Conservation (phyloP, 179 eudicot genomes). For the Beta lomatogona region DNA sequence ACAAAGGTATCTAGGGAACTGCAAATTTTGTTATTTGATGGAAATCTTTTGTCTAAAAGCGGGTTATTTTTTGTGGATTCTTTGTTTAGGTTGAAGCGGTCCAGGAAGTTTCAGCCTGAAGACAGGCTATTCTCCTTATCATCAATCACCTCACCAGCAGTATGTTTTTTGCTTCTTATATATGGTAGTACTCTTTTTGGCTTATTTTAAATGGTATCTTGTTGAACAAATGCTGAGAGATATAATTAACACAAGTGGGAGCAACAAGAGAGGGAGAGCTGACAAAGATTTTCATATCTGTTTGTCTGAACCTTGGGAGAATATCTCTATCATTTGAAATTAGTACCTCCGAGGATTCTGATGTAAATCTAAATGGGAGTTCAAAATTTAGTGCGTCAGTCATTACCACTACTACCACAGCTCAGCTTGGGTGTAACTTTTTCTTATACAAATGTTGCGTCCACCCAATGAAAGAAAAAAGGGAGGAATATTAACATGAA, state of each 20-base stretch:
- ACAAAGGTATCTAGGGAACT: neutral
- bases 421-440: neutral
- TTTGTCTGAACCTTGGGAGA: neutral
- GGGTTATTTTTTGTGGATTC: constrained; percentile 3
- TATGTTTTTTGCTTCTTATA: constrained; percentile 39
- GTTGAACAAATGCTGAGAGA: neutral
- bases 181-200: neutral
- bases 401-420: neutral
- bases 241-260: constrained; percentile 2
- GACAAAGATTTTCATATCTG: neutral
- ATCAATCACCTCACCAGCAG: constrained; percentile 93
- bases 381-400: neutral
- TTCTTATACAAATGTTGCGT: too few species aligned
- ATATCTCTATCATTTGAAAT: neutral
- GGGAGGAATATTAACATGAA: neutral
- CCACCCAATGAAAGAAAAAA: neutral
- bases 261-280: neutral
- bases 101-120: constrained; percentile 92
- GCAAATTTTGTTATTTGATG: neutral
- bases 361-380: neutral
- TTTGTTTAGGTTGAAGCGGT: constrained; percentile 77
- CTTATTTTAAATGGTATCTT: neutral
- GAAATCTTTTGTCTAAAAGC: neutral
- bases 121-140: constrained; percentile 95
- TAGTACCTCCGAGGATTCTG: neutral